A percentile compares a stretch with the other conserved stretches of the same genome.
Conservation (phyloP, 2,329 filamentous ascomycete species). For the Magnaporthiopsis incrustans region DNA sequence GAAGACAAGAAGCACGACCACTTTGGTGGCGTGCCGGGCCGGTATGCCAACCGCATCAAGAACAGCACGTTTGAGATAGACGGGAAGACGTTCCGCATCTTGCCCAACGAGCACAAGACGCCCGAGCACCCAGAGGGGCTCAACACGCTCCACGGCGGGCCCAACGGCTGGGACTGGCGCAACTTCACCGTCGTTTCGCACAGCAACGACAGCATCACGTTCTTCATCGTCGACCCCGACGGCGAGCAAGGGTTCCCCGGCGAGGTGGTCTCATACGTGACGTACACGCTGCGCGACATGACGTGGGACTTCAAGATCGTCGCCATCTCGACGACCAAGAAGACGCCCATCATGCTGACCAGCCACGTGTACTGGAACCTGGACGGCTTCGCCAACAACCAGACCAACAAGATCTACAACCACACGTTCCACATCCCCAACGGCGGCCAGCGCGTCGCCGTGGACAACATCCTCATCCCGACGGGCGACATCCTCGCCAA, state of each 20-base stretch:
- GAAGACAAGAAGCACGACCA: constrained; percentile 59
- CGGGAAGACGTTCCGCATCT: constrained; percentile 48
- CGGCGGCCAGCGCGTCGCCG: constrained; percentile 58
- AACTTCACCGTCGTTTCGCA: constrained; percentile 71
- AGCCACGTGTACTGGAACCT: constrained; percentile 75
- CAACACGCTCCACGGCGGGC: constrained; percentile 62
- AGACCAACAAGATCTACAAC: constrained; percentile 57
- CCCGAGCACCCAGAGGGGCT: constrained; percentile 40
- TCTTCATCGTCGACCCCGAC: constrained; percentile 64
- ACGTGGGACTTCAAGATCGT: constrained; percentile 69
- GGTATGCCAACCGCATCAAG: constrained; percentile 75
- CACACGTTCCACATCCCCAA: constrained; percentile 68
- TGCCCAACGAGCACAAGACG: constrained; percentile 56
- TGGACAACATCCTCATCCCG: constrained; percentile 66
- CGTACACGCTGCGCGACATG: constrained; percentile 59
- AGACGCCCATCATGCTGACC: constrained; percentile 76
- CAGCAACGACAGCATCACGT: constrained; percentile 61
- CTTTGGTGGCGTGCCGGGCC: constrained; percentile 64
- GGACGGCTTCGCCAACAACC: constrained; percentile 68
- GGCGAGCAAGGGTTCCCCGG: constrained; percentile 73
- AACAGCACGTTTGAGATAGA: constrained; percentile 67
- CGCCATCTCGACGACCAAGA: constrained; percentile 61
- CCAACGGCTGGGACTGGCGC: constrained; percentile 67
- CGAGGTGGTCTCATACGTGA: constrained; percentile 65
- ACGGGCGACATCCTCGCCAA: constrained; percentile 70